A percentile compares a stretch with the other conserved stretches of the same genome.
Conservation (phyloP, 2,329 filamentous ascomycete genomes). For the Hypoxylon sp. region DNA sequence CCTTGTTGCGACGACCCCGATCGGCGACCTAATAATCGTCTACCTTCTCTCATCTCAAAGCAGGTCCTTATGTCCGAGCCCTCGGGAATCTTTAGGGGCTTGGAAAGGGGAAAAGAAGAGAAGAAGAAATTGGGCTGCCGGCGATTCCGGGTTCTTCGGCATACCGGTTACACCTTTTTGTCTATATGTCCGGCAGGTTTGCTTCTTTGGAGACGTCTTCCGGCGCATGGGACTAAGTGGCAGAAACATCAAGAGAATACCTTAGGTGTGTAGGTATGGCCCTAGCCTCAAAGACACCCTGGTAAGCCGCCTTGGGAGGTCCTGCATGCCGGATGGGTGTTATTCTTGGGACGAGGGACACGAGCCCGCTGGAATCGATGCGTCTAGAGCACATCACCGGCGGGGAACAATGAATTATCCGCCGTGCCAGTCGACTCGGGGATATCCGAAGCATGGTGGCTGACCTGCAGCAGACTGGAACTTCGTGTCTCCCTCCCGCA, state of each 20-base stretch:
- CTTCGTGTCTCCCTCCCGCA: too few relatives aligned
- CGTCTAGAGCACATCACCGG: neutral
- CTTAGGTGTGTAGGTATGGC: too few relatives aligned
- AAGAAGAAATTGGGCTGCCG: slow-evolving; percentile 4
- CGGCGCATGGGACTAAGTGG: neutral
- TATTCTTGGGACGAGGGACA: neutral
- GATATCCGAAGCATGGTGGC: slow-evolving; percentile 41
- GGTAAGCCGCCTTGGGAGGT: slow-evolving; percentile 12
- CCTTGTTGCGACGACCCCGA: slow-evolving; percentile 30
- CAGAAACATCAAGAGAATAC: slow-evolving; percentile 8
- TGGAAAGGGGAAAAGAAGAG: neutral
- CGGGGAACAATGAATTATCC: slow-evolving; percentile 30
- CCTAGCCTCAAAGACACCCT: slow-evolving; percentile 11
- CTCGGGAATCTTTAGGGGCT: neutral
- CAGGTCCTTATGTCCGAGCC: neutral
- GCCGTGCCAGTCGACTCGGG: slow-evolving; percentile 36
- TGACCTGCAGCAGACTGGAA: slow-evolving; percentile 43
- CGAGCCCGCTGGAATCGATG: neutral
- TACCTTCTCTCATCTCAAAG: slow-evolving; percentile 2
- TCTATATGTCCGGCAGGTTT: slow-evolving; percentile 1
- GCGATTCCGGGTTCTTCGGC: slow-evolving; percentile 21
- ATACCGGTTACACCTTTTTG: neutral
- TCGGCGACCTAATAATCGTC: slow-evolving; percentile 35
- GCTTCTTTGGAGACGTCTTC: neutral
- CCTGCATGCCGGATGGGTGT: neutral